Conservation (phyloP, 768 basidiomycete species). For the Russula sp. region DNA sequence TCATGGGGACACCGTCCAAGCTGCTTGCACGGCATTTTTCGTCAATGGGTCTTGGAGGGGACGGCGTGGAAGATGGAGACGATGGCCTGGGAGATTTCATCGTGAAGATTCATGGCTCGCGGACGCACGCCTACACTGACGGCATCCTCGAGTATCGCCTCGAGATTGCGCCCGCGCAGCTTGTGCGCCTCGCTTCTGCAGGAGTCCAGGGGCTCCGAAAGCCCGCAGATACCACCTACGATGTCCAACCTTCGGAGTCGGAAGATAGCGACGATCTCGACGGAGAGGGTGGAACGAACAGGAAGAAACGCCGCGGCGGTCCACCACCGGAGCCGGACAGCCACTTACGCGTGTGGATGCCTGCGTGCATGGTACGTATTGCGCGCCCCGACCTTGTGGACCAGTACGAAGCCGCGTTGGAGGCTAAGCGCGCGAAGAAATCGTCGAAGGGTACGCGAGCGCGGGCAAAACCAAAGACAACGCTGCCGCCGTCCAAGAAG, state of each 20-base stretch:
- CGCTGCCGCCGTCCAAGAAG: neutral
- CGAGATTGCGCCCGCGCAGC: conserved; percentile 60
- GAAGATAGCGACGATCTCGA: conserved; percentile 44
- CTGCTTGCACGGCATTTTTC: conserved; percentile 55
- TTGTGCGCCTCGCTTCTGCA: conserved; percentile 58
- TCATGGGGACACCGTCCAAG: conserved; percentile 40
- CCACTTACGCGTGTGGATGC: conserved; percentile 71
- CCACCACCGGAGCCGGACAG: conserved; percentile 47
- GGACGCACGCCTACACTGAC: conserved; percentile 68
- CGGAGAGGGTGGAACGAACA: conserved; percentile 44
- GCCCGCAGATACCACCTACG: conserved; percentile 26
- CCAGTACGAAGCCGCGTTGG: conserved; percentile 48
- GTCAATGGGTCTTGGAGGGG: conserved; percentile 35
- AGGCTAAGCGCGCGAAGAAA: conserved; percentile 23
- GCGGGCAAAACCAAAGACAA: neutral
- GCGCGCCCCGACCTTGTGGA: conserved; percentile 62
- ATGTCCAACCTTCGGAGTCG: conserved; percentile 34
- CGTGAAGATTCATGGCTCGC: conserved; percentile 56
- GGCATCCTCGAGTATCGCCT: conserved; percentile 71
- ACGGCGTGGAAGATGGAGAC: conserved; percentile 31
- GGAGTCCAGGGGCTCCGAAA: conserved; percentile 61
- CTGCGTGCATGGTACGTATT: conserved; percentile 66
- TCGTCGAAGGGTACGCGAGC: neutral
- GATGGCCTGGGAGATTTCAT: conserved; percentile 43
- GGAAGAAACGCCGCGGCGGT: conserved; percentile 34